These are phyloP conservation scores for Talaromyces piceae DNA, from an alignment of 2,329 filamentous ascomycete genomes.

Conservation along the genomic window DNA sequence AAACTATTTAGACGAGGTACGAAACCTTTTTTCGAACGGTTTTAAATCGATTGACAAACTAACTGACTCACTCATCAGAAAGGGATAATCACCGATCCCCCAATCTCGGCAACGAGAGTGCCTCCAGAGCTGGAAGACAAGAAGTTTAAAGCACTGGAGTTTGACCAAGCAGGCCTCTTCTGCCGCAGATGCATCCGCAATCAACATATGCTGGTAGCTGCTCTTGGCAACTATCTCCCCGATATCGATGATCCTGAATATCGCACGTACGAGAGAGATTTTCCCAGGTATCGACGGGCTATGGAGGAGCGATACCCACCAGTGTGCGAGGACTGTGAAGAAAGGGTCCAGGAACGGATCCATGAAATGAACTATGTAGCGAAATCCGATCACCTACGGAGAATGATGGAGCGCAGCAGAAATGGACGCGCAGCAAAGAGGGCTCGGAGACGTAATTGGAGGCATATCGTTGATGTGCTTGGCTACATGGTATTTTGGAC, in stretches of 20 bases:
- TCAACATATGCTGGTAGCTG: conserved; percentile 70
- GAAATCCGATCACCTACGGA: conserved; percentile 70
- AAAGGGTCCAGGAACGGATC: conserved; percentile 62
- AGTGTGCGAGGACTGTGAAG: conserved; percentile 74
- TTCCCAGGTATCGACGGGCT: conserved; percentile 61
- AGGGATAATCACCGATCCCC: conserved; percentile 85
- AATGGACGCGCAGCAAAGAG: conserved; percentile 26
- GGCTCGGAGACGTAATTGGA: conserved; percentile 34
- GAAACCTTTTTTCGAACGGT: conserved; percentile 19
- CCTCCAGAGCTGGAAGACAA: conserved; percentile 35
- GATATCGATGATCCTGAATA: conserved; percentile 60
- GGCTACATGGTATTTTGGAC: conserved; percentile 38
- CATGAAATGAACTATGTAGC: conserved; percentile 69
- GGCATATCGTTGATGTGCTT: conserved; percentile 33
- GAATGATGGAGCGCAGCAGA: conserved; percentile 61
- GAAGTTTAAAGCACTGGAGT: conserved; percentile 30
- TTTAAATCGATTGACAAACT: neutral
- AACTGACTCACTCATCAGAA: conserved; percentile 49
- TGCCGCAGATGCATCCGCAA: conserved; percentile 82
- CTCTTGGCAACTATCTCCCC: conserved; percentile 73
- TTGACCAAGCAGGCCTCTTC: conserved; percentile 42
- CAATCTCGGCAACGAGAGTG: conserved; percentile 50
- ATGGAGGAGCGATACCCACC: conserved; percentile 82
- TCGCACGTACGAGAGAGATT: conserved; percentile 57
- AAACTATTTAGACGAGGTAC: conserved; percentile 81